These are phyloP conservation scores for Escallonia herrerae DNA, from an alignment of 129 eudicot genomes.

Conservation along the genomic window DNA sequence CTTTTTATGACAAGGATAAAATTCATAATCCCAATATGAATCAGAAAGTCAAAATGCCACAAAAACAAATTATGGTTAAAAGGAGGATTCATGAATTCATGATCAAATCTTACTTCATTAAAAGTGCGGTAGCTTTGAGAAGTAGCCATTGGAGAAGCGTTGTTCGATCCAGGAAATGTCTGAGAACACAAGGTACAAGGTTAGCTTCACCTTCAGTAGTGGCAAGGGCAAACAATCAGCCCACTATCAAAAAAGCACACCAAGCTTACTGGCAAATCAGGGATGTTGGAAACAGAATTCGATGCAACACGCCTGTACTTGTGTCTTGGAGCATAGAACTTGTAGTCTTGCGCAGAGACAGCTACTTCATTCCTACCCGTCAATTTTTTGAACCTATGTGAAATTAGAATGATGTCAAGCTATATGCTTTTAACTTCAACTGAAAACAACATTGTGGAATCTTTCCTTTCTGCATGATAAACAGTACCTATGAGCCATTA, in stretches of 20 bases:
- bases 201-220: slow-evolving; percentile 15
- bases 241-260: slow-evolving; percentile 2
- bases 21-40: too few species aligned
- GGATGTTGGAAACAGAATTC: slow-evolving; percentile 45
- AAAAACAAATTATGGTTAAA: too few species aligned
- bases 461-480: too few species aligned
- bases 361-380: slow-evolving; percentile 84
- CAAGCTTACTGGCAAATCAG: slow-evolving; percentile 64
- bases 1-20: too few species aligned
- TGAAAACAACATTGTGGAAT: neutral
- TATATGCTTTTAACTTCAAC: slow-evolving; percentile 4
- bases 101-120: slow-evolving; percentile 46
- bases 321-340: slow-evolving; percentile 92
- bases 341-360: slow-evolving; percentile 74
- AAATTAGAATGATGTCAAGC: slow-evolving; percentile 4
- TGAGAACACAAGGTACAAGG: slow-evolving; percentile 15
- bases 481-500: too few species aligned
- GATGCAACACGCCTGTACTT: slow-evolving; percentile 75
- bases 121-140: slow-evolving; percentile 59
- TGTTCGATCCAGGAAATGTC: slow-evolving; percentile 57
- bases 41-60: too few species aligned
- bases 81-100: neutral
- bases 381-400: slow-evolving; percentile 76
- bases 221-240: slow-evolving; percentile 6
- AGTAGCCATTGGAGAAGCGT: slow-evolving; percentile 51